A percentile compares a stretch with the other conserved stretches of the same genome.
Evolutionary conservation across 2,329 filamentous ascomycete genomes (phyloP).

Genomic region (Neonectria hederae): DNA sequence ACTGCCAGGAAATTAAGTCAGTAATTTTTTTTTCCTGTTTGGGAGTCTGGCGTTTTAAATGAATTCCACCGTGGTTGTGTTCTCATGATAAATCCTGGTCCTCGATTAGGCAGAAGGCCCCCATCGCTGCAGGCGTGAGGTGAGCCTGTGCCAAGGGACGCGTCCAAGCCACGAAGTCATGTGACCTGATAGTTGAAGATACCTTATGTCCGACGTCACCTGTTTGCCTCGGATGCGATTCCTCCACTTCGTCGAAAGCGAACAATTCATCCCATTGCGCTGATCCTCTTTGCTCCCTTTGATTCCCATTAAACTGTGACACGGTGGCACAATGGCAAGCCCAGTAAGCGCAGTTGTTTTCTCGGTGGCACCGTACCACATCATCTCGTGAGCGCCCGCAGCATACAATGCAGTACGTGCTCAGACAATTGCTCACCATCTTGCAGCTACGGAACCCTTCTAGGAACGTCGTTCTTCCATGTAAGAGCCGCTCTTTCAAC

Average conservation of each 20-base stretch:
- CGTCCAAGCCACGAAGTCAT: slow-evolving; percentile 45
- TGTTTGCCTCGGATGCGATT: not conserved
- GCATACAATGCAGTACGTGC: not conserved
- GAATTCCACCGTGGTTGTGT: slow-evolving; percentile 16
- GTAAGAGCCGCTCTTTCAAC: slow-evolving; percentile 49
- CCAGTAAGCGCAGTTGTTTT: slow-evolving; percentile 64
- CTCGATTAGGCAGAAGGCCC: slow-evolving; percentile 41
- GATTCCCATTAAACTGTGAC: slow-evolving; percentile 9
- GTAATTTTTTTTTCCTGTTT: not conserved
- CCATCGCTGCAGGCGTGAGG: slow-evolving; percentile 31
- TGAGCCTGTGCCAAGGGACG: slow-evolving; percentile 31
- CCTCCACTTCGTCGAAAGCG: not conserved
- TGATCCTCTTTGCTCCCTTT: not conserved
- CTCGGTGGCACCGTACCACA: slow-evolving; percentile 77
- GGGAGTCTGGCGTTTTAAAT: slow-evolving; percentile 27
- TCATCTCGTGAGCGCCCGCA: slow-evolving; percentile 68
- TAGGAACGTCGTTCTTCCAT: slow-evolving; percentile 90
- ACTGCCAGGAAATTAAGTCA: not conserved
- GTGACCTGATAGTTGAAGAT: slow-evolving; percentile 34
- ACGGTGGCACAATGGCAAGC: slow-evolving; percentile 52
- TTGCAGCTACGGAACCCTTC: slow-evolving; percentile 82
- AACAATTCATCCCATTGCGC: slow-evolving; percentile 1
- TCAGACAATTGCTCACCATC: slow-evolving; percentile 32
- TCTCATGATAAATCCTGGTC: slow-evolving; percentile 37
- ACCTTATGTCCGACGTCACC: slow-evolving; percentile 22